These are phyloP conservation scores for Backusella mclennaniae DNA, from an alignment of 192 early-diverging fungal species.

Conservation along the genomic window DNA sequence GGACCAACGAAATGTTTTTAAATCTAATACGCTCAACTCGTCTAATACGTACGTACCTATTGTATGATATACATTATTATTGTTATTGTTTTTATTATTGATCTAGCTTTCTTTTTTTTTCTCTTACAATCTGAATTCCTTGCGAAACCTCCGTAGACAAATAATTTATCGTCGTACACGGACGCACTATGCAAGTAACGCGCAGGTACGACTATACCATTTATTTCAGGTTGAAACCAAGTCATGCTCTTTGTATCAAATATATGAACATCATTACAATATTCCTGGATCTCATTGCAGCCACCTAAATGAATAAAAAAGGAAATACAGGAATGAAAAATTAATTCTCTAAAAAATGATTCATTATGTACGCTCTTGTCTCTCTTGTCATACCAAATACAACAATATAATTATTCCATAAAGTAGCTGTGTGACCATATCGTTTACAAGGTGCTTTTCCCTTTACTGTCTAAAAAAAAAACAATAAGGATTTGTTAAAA, in stretches of 20 bases:
- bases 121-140: conserved; percentile 56
- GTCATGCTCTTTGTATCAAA: conserved; percentile 53
- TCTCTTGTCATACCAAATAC: conserved; percentile 46
- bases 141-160: conserved; percentile 58
- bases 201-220: conserved; percentile 44
- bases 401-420: conserved; percentile 56
- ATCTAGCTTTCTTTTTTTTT: background rate
- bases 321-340: background rate
- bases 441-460: conserved; percentile 54
- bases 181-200: conserved; percentile 57
- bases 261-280: conserved; percentile 61
- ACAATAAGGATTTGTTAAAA: background rate
- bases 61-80: background rate
- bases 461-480: conserved; percentile 28
- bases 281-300: conserved; percentile 49
- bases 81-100: background rate
- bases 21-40: conserved; percentile 55
- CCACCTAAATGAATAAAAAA: conserved; percentile 39
- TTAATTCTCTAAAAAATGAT: background rate
- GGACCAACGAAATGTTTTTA: conserved; percentile 57
- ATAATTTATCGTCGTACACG: conserved; percentile 63
- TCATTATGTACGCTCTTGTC: background rate
- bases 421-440: conserved; percentile 58
- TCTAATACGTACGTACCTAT: conserved; percentile 51
- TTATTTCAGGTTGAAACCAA: conserved; percentile 57